phyloP scores from a whole-genome alignment of 192 early-diverging fungal genomes.

The Mortierella claussenii region DNA sequence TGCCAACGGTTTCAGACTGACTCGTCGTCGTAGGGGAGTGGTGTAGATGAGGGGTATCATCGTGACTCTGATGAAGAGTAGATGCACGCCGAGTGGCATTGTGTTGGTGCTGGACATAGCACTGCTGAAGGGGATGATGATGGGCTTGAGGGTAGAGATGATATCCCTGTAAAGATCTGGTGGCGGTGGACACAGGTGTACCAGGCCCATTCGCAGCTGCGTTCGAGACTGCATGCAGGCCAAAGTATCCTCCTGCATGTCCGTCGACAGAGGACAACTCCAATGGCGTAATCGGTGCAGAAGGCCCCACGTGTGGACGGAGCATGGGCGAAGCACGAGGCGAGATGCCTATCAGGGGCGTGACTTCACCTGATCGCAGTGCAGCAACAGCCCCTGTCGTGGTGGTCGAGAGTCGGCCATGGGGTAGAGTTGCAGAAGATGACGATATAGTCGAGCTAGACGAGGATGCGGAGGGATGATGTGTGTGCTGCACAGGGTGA shows the following conservation, averaged over 20 bases:
- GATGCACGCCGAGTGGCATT: not conserved
- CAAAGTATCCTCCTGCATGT: conserved; percentile 20
- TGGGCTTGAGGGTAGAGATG: conserved; percentile 11
- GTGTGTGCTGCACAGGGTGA: conserved; percentile 42
- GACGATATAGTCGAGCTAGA: conserved; percentile 1
- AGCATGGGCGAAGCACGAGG: conserved; percentile 37
- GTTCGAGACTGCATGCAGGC: not conserved
- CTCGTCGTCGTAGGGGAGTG: not conserved
- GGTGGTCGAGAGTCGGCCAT: not conserved
- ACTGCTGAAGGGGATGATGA: conserved; percentile 4
- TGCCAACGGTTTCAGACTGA: not conserved
- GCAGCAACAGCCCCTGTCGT: not conserved
- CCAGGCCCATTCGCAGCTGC: not conserved
- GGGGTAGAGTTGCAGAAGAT: not conserved
- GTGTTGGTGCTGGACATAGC: not conserved
- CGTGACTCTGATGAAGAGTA: conserved; percentile 1
- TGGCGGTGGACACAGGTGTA: not conserved
- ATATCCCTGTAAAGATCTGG: no score
- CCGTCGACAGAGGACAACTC: conserved; percentile 25
- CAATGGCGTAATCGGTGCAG: conserved; percentile 40
- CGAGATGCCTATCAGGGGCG: conserved; percentile 11
- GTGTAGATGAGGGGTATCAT: not conserved
- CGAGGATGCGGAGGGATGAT: conserved; percentile 7
- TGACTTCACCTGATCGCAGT: conserved; percentile 23
- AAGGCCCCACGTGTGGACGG: conserved; percentile 34